Base-by-base conservation (phyloP, 2,329 filamentous ascomycete genomes). In the Ceratocystis colombiana region DNA sequence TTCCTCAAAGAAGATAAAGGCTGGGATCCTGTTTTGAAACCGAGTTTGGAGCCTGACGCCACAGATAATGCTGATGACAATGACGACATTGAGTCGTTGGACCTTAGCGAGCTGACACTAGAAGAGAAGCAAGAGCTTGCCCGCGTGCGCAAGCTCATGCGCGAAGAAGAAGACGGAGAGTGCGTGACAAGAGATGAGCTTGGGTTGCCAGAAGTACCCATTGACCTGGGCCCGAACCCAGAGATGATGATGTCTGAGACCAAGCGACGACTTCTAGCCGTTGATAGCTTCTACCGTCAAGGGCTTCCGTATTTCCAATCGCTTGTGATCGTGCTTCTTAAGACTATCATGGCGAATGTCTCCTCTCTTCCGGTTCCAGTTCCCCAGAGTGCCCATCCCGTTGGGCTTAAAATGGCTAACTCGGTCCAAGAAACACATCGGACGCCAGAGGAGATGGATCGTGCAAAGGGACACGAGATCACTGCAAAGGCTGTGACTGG, bases 1-100 rank as follows among this genome's bases (percentile, higher is more conserved):
- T 99, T 95, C 70, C 86, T 96, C 77, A 93, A 89, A 72, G 95
- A 89, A 70, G 93, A 97, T 71, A 83, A 94, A 65, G 94, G 94
- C 8, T 99, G 91, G 90, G 85, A 88, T 67, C 79, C 80, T 1
- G 77, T 77, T 1, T 76, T 78, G 20, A 74, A 80, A 57, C 25
- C 37, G 0, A 63, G 50, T 8, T 10, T 37, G 55, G 55, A 59
- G 20, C 15, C 53, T 12, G 25, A 33, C 17, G 46, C 17, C 5
- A 28, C 55, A 15, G 61, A 20, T 25, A 41, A 25, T 17, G 70
- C 77, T 53, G 73, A 78, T 69, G 71, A 76, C 65, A 69, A 76
- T 45, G 74, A 78, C 64, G 76, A 78, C 4, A 77, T 79, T 62
- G 77, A 80, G 62, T 78, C 77, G 55, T 74, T 82, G 10, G 78